A percentile compares a stretch with the other conserved stretches of the same genome.
These are phyloP conservation scores for Xylaria castorea DNA, from an alignment of 495 filamentous ascomycete species.

Conservation along the genomic window DNA sequence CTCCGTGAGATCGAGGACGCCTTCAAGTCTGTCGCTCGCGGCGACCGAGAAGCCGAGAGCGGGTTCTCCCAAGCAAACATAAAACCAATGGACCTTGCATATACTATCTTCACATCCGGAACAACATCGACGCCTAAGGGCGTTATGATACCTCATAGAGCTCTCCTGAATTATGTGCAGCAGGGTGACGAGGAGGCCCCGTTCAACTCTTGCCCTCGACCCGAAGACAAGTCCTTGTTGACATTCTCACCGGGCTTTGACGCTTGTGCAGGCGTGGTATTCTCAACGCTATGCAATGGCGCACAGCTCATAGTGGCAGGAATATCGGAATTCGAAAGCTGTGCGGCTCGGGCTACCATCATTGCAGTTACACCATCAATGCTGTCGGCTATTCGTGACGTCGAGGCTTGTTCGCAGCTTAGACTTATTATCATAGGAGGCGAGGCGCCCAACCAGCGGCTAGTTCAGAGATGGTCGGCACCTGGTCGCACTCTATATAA, in stretches of 20 bases:
- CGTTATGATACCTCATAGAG: conserved; percentile 43
- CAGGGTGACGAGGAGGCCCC: conserved; percentile 25
- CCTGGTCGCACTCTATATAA: conserved; percentile 35
- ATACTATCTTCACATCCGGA: conserved; percentile 52
- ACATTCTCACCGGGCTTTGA: conserved; percentile 22
- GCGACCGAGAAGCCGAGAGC: not conserved
- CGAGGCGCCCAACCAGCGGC: conserved; percentile 29
- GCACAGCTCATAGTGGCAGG: conserved; percentile 32
- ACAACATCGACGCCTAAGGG: conserved; percentile 52
- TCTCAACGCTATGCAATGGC: conserved; percentile 33
- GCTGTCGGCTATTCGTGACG: conserved; percentile 24
- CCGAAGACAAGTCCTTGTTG: conserved; percentile 23
- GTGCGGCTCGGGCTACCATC: not conserved
- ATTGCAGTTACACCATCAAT: conserved; percentile 32
- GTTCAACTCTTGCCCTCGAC: not conserved
- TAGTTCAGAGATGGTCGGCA: conserved; percentile 33
- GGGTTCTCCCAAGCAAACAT: not conserved
- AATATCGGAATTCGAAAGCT: not conserved
- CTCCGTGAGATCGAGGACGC: not conserved
- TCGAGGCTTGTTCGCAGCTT: conserved; percentile 21
- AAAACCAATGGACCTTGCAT: conserved; percentile 27
- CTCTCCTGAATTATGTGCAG: conserved; percentile 20
- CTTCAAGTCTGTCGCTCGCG: not conserved
- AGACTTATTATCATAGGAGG: conserved; percentile 37
- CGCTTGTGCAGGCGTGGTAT: conserved; percentile 21